Base-by-base conservation (phyloP, 2,329 filamentous ascomycete genomes). In the Ceratocystis variospora region DNA sequence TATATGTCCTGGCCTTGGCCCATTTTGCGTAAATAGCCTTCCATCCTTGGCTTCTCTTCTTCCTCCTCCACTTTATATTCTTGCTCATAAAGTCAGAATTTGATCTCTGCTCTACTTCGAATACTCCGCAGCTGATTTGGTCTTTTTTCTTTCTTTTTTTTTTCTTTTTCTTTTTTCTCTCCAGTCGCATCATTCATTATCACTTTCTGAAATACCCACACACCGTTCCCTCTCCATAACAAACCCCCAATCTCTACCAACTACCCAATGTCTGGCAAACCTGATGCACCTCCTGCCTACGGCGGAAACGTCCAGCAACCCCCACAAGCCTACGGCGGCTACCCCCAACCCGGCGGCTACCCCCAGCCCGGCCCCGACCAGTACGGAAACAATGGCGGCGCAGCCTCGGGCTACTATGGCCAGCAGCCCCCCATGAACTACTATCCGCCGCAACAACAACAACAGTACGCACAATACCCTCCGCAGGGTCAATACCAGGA, bases 201-300 rank as follows among this genome's bases (percentile, higher is more conserved):
- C n/a, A 46, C 31, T 31, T 17, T 22, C 25, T 17, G 10, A 17
- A n/a, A 33, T 25, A 28, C 17, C 12, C 50, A 61, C 64, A 28
- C 55, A 31, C 50, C n/a, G 22, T 28, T 45, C 63, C 7, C n/a
- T 28, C 31, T 50, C 41, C 50, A 19, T 25, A 46, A 5, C 22
- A 28, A 5, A 22, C 2, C 48, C 25, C 48, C 48, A 41, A 41
- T 41, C 22, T 28, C 48, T 22, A 53, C 62, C 48, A 59, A 33
- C 19, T 3, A 33, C 57, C 41, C 53, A 50, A 67, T 64, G 66
- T 50, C 66, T 12, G 41, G 37, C 15, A 64, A 67, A 46, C 66
- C 50, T 31, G 53, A 63, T 12, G 74, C 78, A 44, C 81, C 81
- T 64, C 80, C 80, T 31, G 77, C 79, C 55, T 81, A 82, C 73